phyloP scores from a whole-genome alignment of 2,329 filamentous ascomycete genomes.

The Stachybotrys chlorohalonatus region DNA sequence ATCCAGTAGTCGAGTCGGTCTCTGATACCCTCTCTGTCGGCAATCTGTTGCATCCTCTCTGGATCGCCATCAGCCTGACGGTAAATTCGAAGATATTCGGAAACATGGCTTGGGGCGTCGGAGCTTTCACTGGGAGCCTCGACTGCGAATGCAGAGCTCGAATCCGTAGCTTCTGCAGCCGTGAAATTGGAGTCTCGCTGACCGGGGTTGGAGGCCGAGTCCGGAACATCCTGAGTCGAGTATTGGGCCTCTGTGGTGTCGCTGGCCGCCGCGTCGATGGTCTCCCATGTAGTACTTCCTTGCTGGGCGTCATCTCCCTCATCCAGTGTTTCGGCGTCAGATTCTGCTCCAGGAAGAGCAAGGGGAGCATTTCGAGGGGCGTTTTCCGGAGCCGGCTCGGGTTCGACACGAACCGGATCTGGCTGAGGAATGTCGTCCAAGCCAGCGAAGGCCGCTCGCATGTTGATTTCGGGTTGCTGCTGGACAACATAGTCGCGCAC shows the following conservation, averaged over 20 bases:
- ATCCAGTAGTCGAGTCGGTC: constrained; percentile 53
- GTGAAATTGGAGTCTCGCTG: neutral
- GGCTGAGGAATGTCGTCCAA: constrained; percentile 17
- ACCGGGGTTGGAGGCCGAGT: neutral
- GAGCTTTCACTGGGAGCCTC: neutral
- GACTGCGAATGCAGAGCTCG: neutral
- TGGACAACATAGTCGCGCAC: constrained; percentile 98
- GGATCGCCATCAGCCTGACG: constrained; percentile 51
- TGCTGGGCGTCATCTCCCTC: constrained; percentile 9
- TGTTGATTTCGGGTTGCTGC: constrained; percentile 87
- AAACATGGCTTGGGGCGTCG: constrained; percentile 11
- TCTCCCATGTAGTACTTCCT: constrained; percentile 2
- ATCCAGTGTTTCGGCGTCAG: constrained; percentile 23
- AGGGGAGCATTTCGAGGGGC: constrained; percentile 5
- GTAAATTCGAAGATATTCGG: constrained; percentile 43
- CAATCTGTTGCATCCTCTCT: constrained; percentile 49
- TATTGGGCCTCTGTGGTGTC: constrained; percentile 4
- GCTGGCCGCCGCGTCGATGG: constrained; percentile 5
- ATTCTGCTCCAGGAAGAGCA: constrained; percentile 5
- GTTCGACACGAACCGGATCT: constrained; percentile 11
- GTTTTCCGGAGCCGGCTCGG: constrained; percentile 1
- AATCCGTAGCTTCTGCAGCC: neutral
- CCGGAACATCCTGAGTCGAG: constrained; percentile 1
- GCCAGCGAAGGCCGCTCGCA: constrained; percentile 57
- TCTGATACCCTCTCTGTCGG: constrained; percentile 49